Conservation (phyloP, 2,329 filamentous ascomycete genomes). For the Claviceps arundinis region DNA sequence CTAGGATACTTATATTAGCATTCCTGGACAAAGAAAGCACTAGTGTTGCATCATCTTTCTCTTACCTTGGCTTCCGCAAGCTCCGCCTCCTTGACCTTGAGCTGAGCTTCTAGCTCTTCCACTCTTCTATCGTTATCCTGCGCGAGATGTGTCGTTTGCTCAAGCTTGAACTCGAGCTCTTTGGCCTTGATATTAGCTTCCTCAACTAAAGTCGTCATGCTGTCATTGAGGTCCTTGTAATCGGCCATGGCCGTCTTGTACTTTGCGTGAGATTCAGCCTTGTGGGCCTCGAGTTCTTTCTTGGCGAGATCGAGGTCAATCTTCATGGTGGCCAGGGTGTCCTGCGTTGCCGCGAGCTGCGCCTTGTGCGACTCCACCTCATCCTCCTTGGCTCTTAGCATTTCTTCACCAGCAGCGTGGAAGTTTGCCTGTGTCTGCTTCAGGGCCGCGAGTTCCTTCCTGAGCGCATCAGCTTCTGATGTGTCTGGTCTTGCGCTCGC, state of each 20-base stretch:
- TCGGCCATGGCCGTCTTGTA: conserved; percentile 44
- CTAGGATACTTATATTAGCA: conserved; percentile 15
- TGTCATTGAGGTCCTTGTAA: conserved; percentile 51
- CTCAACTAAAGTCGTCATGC: conserved; percentile 45
- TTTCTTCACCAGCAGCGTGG: conserved; percentile 20
- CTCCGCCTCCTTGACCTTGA: conserved; percentile 52
- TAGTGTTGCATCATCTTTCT: neutral
- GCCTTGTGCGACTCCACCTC: conserved; percentile 21
- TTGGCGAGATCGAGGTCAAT: conserved; percentile 34
- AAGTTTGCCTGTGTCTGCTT: conserved; percentile 34
- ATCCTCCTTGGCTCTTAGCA: conserved; percentile 22
- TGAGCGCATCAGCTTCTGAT: conserved; percentile 37
- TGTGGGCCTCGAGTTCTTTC: conserved; percentile 41
- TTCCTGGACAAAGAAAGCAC: neutral
- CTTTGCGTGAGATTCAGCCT: conserved; percentile 36
- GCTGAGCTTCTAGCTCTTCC: conserved; percentile 37
- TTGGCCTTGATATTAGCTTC: conserved; percentile 42
- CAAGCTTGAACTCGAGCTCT: conserved; percentile 35
- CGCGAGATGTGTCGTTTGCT: conserved; percentile 30
- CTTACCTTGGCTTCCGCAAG: conserved; percentile 45
- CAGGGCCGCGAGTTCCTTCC: conserved; percentile 33
- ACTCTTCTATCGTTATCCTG: conserved; percentile 34
- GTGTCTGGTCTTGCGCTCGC: conserved; percentile 44
- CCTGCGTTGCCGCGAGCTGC: conserved; percentile 24
- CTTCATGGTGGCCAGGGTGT: conserved; percentile 16